Conservation (phyloP, 148 eudicot species). For the Amaranthus palmeri region DNA sequence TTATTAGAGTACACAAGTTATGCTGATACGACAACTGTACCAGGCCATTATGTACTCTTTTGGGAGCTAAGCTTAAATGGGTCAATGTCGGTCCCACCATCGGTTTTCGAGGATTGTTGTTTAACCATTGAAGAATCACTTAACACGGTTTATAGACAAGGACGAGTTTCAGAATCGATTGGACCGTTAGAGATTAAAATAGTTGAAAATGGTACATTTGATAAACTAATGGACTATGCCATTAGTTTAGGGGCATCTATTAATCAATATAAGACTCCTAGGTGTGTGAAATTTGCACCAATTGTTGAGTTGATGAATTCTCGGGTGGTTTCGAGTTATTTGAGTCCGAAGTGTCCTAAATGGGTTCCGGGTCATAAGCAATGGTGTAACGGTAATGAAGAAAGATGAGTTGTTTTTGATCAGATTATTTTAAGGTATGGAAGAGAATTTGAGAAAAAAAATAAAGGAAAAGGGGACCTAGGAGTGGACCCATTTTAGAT, state of each 20-base stretch:
- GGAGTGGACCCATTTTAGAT: slow-evolving; percentile 11
- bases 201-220: slow-evolving; percentile 64
- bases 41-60: slow-evolving; percentile 72
- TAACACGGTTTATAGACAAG: slow-evolving; percentile 73
- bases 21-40: slow-evolving; percentile 47
- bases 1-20: slow-evolving; percentile 72
- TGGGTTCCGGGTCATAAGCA: slow-evolving; percentile 76
- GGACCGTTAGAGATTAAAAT: slow-evolving; percentile 67
- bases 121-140: slow-evolving; percentile 61
- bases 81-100: slow-evolving; percentile 47
- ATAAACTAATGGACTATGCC: slow-evolving; percentile 75
- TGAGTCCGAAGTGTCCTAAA: slow-evolving; percentile 89
- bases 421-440: too few relatives aligned
- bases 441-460: too few relatives aligned
- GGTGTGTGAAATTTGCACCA: slow-evolving; percentile 87
- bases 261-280: slow-evolving; percentile 88
- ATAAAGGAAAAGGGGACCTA: too few relatives aligned
- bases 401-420: neutral
- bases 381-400: slow-evolving; percentile 57
- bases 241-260: slow-evolving; percentile 96
- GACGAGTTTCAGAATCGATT: slow-evolving; percentile 67
- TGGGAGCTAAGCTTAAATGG: slow-evolving; percentile 55
- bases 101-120: slow-evolving; percentile 65
- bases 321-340: slow-evolving; percentile 47
- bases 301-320: slow-evolving; percentile 77